These are phyloP conservation scores for Acrocalymma vagum DNA, from an alignment of 2,329 filamentous ascomycete species.

Conservation along the genomic window DNA sequence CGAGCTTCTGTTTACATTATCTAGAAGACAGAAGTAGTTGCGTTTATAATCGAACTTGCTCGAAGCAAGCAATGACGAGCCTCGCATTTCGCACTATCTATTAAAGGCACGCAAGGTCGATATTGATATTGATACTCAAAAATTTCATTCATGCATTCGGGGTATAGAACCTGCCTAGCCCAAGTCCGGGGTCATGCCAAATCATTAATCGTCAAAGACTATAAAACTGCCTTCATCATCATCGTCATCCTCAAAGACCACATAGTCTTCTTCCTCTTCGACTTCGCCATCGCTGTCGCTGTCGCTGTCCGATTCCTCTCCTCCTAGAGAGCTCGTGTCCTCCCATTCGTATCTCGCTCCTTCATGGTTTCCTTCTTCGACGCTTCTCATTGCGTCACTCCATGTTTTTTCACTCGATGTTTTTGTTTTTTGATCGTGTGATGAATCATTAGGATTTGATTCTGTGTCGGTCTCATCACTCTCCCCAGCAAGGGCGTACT, in stretches of 20 bases:
- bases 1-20: no score
- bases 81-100: no score
- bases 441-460: not conserved
- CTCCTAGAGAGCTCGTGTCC: conserved; percentile 8
- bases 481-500: conserved; percentile 20
- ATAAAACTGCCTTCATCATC: conserved; percentile 30
- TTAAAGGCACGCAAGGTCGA: no score
- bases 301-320: conserved; percentile 24
- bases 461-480: no score
- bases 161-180: no score
- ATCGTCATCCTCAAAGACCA: conserved; percentile 25
- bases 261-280: conserved; percentile 15
- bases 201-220: conserved; percentile 32
- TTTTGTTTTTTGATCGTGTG: conserved; percentile 15
- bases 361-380: conserved; percentile 12
- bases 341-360: conserved; percentile 12
- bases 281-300: conserved; percentile 28
- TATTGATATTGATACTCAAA: no score
- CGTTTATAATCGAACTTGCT: no score
- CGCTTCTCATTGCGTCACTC: conserved; percentile 15
- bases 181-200: no score
- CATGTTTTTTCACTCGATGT: conserved; percentile 24
- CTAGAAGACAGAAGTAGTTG: no score
- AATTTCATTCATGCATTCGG: no score
- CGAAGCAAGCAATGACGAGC: no score